phyloP scores from a whole-genome alignment of 2,329 filamentous ascomycete genomes.

The Penicillium sp. region DNA sequence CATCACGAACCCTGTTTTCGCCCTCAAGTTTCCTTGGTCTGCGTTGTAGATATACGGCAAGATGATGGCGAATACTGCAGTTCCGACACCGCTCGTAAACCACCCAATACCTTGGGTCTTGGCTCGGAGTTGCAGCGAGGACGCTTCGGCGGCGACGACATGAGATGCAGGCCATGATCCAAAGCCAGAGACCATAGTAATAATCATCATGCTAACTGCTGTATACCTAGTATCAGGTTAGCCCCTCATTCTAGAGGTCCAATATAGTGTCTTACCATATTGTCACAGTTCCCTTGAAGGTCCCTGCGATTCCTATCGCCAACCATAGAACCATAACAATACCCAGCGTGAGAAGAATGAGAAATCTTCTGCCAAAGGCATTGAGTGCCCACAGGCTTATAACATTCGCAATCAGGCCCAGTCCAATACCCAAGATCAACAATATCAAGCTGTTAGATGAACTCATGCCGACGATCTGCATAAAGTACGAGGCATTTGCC shows the following conservation, averaged over 20 bases:
- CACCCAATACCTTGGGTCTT: slow-evolving; percentile 40
- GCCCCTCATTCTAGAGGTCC: rapidly evolving
- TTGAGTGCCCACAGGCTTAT: slow-evolving; percentile 45
- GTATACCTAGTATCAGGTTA: slow-evolving; percentile 32
- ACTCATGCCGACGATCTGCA: slow-evolving; percentile 28
- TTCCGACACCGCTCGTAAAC: slow-evolving; percentile 39
- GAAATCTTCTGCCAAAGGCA: slow-evolving; percentile 38
- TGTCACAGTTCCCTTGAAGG: slow-evolving; percentile 36
- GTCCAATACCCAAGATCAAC: slow-evolving; percentile 45
- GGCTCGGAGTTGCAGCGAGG: slow-evolving; percentile 32
- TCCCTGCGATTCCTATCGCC: slow-evolving; percentile 47
- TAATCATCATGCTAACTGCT: slow-evolving; percentile 42
- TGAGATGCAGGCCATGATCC: slow-evolving; percentile 35
- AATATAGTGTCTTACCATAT: slow-evolving; percentile 35
- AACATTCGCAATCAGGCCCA: slow-evolving; percentile 45
- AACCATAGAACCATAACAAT: slow-evolving; percentile 40
- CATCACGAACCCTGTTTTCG: slow-evolving; percentile 22
- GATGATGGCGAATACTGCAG: slow-evolving; percentile 44
- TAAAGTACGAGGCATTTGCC: slow-evolving; percentile 41
- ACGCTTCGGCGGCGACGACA: slow-evolving; percentile 32
- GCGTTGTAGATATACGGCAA: slow-evolving; percentile 50
- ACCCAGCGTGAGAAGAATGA: slow-evolving; percentile 39
- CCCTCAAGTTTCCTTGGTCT: slow-evolving; percentile 16
- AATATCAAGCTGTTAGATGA: slow-evolving; percentile 37
- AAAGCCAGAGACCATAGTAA: slow-evolving; percentile 41